Evolutionary conservation across 768 basidiomycete genomes (phyloP).

Genomic region (Exsudoporus frostii): DNA sequence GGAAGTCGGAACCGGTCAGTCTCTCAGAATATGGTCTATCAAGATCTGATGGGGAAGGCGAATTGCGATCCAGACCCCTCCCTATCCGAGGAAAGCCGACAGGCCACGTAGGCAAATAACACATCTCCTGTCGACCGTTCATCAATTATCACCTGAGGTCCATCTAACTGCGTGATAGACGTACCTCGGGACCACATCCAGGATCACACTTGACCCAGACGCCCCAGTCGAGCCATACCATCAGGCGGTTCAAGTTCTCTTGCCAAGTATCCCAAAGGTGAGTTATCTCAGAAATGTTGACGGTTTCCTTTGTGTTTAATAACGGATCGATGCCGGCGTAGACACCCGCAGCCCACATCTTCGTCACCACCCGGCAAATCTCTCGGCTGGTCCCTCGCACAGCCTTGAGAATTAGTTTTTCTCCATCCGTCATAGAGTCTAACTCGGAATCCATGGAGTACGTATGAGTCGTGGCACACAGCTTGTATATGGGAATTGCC

Average conservation of each 20-base stretch:
- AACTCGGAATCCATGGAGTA: background rate
- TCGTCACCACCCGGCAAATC: conserved; percentile 44
- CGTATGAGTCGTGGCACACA: conserved; percentile 31
- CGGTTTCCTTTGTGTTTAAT: too few species aligned
- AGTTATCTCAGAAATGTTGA: conserved; percentile 3
- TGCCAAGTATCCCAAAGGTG: conserved; percentile 32
- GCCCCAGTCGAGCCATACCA: conserved; percentile 53
- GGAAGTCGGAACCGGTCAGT: background rate
- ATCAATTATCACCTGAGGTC: background rate
- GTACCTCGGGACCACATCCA: conserved; percentile 43
- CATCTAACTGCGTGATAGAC: conserved; percentile 4
- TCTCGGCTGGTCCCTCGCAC: conserved; percentile 38
- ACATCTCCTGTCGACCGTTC: conserved; percentile 18
- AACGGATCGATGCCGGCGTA: too few species aligned
- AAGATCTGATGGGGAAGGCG: background rate
- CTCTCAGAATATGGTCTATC: background rate
- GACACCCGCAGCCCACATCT: too few species aligned
- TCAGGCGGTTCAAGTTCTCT: conserved; percentile 33
- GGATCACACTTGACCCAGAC: conserved; percentile 49
- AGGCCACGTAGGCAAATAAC: conserved; percentile 29
- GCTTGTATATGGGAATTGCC: conserved; percentile 29
- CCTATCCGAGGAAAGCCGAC: conserved; percentile 4
- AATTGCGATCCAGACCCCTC: background rate
- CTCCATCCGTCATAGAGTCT: conserved; percentile 25
- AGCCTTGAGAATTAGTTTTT: conserved; percentile 25